Conservation (phyloP, 345 rosid species). For the Citrus hindsii region DNA sequence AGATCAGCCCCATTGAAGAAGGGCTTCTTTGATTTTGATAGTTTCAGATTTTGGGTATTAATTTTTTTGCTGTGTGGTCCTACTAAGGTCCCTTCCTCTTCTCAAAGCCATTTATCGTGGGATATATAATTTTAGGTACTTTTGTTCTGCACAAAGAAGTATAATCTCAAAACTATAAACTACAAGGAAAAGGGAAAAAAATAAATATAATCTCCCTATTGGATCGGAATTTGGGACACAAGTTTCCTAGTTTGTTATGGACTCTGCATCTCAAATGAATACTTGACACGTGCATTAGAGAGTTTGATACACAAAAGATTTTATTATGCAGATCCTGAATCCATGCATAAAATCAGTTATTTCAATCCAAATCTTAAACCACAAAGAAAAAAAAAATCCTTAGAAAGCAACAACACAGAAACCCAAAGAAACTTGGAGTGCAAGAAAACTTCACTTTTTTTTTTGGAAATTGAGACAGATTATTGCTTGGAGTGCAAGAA, state of each 20-base stretch:
- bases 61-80: conserved; percentile 7
- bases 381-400: not conserved
- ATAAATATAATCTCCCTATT: not conserved
- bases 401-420: not conserved
- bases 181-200: not conserved
- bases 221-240: not conserved
- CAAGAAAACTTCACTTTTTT: not conserved
- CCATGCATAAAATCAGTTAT: no score
- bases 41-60: not conserved
- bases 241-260: not conserved
- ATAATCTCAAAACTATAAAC: not conserved
- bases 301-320: not conserved
- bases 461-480: not conserved
- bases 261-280: not conserved
- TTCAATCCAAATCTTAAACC: not conserved
- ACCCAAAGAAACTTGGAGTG: not conserved
- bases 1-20: not conserved
- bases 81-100: not conserved
- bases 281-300: not conserved
- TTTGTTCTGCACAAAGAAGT: not conserved
- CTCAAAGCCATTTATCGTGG: not conserved
- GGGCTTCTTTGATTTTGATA: not conserved
- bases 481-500: no score
- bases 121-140: not conserved
- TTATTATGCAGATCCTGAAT: not conserved